Conservation (phyloP, 805 yeast genomes). For the Alloascoidea hylecoeti region DNA sequence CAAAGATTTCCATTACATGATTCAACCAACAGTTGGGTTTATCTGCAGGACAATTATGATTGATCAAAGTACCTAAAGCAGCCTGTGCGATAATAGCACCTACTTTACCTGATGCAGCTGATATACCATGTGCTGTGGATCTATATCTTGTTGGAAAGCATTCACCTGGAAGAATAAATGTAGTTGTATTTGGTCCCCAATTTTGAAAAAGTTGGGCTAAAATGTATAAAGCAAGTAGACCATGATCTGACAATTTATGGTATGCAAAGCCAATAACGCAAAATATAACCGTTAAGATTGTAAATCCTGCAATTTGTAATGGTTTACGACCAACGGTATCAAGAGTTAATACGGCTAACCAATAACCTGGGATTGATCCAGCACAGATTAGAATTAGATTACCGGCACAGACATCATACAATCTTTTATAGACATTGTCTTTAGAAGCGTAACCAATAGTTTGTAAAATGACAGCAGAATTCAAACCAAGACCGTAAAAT, state of each 20-base stretch:
- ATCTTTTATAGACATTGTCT: conserved; percentile 49
- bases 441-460: conserved; percentile 77
- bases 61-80: conserved; percentile 68
- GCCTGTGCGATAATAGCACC: conserved; percentile 95
- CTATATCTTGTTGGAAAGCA: conserved; percentile 89
- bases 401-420: conserved; percentile 80
- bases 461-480: conserved; percentile 64
- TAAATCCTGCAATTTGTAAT: conserved; percentile 65
- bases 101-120: conserved; percentile 84
- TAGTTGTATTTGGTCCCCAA: conserved; percentile 89
- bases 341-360: conserved; percentile 69
- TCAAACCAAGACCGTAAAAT: conserved; percentile 77
- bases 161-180: conserved; percentile 87
- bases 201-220: conserved; percentile 79
- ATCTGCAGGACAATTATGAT: conserved; percentile 60
- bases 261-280: conserved; percentile 78
- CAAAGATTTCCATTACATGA: conserved; percentile 89
- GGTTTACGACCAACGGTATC: conserved; percentile 80
- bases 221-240: conserved; percentile 64
- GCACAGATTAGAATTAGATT: conserved; percentile 88
- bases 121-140: conserved; percentile 90
- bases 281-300: conserved; percentile 54
- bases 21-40: conserved; percentile 67
- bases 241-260: conserved; percentile 50
- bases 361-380: conserved; percentile 90